Conservation (phyloP, 148 eudicot genomes). For the Chenopodium suecicum region DNA sequence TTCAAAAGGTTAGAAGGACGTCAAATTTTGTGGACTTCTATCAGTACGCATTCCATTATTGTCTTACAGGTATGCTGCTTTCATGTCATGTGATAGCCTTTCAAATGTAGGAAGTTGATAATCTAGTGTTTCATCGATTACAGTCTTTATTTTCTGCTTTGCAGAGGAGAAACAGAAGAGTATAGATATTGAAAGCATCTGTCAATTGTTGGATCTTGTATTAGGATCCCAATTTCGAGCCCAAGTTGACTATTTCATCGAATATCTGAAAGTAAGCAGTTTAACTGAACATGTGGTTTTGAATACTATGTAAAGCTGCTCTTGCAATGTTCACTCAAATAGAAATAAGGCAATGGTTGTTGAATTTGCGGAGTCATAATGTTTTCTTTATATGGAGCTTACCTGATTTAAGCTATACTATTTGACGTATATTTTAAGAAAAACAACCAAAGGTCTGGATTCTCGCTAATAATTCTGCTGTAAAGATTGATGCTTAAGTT, state of each 20-base stretch:
- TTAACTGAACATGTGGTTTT: neutral
- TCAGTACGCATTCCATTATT: slow-evolving; percentile 75
- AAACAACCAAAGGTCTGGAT: neutral
- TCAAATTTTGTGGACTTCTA: slow-evolving; percentile 72
- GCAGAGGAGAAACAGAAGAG: slow-evolving; percentile 96
- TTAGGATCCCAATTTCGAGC: slow-evolving; percentile 65
- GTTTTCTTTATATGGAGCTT: neutral
- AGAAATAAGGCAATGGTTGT: neutral
- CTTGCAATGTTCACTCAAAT: neutral
- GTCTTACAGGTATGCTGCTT: slow-evolving; percentile 73
- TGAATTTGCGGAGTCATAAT: neutral
- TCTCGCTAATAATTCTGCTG: slow-evolving; percentile 16
- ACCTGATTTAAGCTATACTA: neutral
- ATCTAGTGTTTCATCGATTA: neutral
- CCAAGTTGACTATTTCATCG: slow-evolving; percentile 72
- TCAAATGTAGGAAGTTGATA: neutral
- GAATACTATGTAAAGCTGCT: neutral
- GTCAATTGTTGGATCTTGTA: slow-evolving; percentile 85
- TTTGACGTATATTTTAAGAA: neutral
- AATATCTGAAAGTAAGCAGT: slow-evolving; percentile 64
- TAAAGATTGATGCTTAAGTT: neutral
- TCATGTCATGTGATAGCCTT: neutral
- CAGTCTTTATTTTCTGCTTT: slow-evolving; percentile 9
- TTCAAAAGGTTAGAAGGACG: slow-evolving; percentile 64
- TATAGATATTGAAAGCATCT: slow-evolving; percentile 87